A percentile compares a stretch with the other conserved stretches of the same genome.
These are phyloP conservation scores for Aleurites moluccanus DNA, from an alignment of 441 rosid species.

Conservation along the genomic window DNA sequence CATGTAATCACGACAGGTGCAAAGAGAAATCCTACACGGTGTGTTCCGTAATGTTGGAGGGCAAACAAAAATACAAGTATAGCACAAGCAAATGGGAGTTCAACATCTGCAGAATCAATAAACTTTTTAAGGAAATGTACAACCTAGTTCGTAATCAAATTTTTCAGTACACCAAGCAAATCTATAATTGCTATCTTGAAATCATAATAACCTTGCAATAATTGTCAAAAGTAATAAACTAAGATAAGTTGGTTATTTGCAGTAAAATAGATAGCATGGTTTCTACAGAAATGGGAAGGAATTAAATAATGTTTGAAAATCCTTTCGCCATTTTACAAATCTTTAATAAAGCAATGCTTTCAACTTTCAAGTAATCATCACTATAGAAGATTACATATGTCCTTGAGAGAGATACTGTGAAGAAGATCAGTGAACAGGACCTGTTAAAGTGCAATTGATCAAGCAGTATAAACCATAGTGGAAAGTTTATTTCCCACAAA, in stretches of 20 bases:
- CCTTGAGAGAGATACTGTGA: neutral
- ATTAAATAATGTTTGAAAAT: neutral
- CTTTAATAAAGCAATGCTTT: neutral
- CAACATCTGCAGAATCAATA: slow-evolving; percentile 61
- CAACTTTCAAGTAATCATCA: neutral
- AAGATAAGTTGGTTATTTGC: neutral
- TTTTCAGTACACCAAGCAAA: neutral
- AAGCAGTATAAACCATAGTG: slow-evolving; percentile 7
- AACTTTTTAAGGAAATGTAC: neutral
- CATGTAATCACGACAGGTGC: slow-evolving; percentile 79
- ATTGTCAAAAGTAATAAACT: neutral
- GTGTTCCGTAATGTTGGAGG: slow-evolving; percentile 92
- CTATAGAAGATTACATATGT: neutral
- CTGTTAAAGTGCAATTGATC: neutral
- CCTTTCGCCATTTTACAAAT: neutral
- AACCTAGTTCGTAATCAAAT: neutral
- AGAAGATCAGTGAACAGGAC: neutral
- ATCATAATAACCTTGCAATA: neutral
- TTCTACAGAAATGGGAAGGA: neutral
- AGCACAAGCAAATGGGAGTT: slow-evolving; percentile 73
- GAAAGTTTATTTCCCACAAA: slow-evolving; percentile 3
- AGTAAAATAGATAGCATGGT: neutral
- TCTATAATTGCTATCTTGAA: neutral
- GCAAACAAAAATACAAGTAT: slow-evolving; percentile 74
- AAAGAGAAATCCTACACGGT: slow-evolving; percentile 78